Evolutionary conservation across 345 rosid species (phyloP).

Genomic region (Xanthoceras sorbifolium): DNA sequence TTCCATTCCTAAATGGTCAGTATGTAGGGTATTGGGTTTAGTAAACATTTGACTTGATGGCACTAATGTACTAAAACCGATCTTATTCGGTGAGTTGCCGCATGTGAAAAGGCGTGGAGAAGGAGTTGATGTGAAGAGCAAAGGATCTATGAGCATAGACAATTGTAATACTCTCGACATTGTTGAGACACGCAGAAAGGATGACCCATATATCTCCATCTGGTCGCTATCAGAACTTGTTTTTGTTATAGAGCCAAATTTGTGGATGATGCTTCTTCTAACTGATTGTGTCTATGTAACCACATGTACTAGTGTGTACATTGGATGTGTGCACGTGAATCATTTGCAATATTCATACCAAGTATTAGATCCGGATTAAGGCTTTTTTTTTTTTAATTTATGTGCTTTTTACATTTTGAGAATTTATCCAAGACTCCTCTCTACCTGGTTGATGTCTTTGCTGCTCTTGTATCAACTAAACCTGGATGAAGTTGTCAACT

Average conservation of each 20-base stretch:
- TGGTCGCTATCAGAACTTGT: not conserved
- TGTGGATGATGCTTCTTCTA: not conserved
- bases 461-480: not conserved
- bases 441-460: not conserved
- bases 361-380: not conserved
- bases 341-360: not conserved
- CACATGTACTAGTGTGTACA: not conserved
- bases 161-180: not conserved
- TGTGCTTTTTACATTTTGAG: not conserved
- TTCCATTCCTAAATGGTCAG: too few relatives aligned
- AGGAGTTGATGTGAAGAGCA: not conserved
- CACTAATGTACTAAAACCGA: not conserved
- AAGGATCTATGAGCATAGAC: not conserved
- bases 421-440: not conserved
- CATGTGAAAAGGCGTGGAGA: not conserved
- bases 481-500: not conserved
- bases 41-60: not conserved
- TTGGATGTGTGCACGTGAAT: not conserved
- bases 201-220: not conserved
- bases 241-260: not conserved
- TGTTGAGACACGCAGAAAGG: not conserved
- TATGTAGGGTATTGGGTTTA: not conserved
- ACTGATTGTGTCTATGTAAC: not conserved
- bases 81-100: not conserved
- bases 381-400: constrained; percentile 1